These are phyloP conservation scores for Kazachstania psychrophila DNA, from an alignment of 805 yeast species.

Conservation along the genomic window DNA sequence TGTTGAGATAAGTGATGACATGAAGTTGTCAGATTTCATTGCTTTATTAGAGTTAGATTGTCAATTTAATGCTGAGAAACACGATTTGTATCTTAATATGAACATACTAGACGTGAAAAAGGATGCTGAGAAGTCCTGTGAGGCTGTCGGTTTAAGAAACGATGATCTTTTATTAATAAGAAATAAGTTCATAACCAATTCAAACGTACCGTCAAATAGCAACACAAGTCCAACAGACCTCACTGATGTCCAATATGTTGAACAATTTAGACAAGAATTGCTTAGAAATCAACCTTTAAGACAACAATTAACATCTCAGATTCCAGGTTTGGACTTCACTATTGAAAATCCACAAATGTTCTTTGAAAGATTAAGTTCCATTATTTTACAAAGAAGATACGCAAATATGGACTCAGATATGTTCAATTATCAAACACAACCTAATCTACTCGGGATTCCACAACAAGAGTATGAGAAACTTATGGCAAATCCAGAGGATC, in stretches of 20 bases:
- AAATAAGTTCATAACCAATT: slow-evolving; percentile 14
- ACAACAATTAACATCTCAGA: slow-evolving; percentile 29
- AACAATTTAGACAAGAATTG: slow-evolving; percentile 41
- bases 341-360: slow-evolving; percentile 43
- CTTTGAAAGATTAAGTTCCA: slow-evolving; percentile 32
- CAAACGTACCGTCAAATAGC: neutral
- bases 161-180: slow-evolving; percentile 47
- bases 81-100: slow-evolving; percentile 43
- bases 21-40: slow-evolving; percentile 56
- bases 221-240: slow-evolving; percentile 1
- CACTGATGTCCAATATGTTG: slow-evolving; percentile 30
- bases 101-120: slow-evolving; percentile 27
- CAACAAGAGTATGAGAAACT: slow-evolving; percentile 42
- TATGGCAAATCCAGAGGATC: slow-evolving; percentile 59
- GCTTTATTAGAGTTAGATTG: slow-evolving; percentile 71
- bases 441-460: slow-evolving; percentile 31
- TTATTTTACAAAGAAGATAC: slow-evolving; percentile 29
- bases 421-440: neutral
- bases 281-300: slow-evolving; percentile 34
- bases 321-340: slow-evolving; percentile 41
- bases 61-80: slow-evolving; percentile 37
- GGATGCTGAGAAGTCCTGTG: slow-evolving; percentile 32
- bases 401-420: slow-evolving; percentile 1
- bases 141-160: slow-evolving; percentile 41
- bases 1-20: slow-evolving; percentile 56